phyloP scores from a whole-genome alignment of 73 alveolate genomes.

The Halteria grandinella region DNA sequence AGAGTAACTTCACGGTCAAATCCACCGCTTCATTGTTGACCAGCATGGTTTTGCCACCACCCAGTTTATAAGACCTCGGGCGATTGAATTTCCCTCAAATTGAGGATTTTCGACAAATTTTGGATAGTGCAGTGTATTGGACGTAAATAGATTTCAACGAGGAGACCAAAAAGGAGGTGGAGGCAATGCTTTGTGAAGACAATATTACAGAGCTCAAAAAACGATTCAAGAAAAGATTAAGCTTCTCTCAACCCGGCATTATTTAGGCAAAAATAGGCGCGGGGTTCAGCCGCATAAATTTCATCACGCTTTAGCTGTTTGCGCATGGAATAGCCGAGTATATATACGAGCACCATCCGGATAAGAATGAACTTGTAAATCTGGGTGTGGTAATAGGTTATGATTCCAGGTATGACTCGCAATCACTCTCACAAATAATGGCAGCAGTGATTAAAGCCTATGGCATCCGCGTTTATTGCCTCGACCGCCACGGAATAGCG shows the following conservation, averaged over 20 bases:
- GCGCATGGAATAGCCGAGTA: conserved; percentile 68
- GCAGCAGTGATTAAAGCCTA: conserved; percentile 67
- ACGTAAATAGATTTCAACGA: conserved; percentile 52
- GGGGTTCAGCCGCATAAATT: conserved; percentile 61
- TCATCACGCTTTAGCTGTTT: conserved; percentile 65
- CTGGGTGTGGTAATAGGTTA: conserved; percentile 71
- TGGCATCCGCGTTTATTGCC: conserved; percentile 59
- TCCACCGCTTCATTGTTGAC: conserved; percentile 30
- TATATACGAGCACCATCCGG: conserved; percentile 36
- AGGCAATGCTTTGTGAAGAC: conserved; percentile 25
- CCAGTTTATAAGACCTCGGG: too few relatives aligned
- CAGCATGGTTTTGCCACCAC: not conserved
- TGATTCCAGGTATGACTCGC: conserved; percentile 71
- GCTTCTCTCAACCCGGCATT: conserved; percentile 62
- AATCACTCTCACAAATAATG: conserved; percentile 56
- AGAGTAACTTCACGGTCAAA: conserved; percentile 48
- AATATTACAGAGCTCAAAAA: conserved; percentile 28
- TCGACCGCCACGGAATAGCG: conserved; percentile 48
- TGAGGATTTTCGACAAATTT: not conserved
- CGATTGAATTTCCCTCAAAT: conserved; percentile 35
- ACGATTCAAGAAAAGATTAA: conserved; percentile 36
- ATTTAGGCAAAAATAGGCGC: conserved; percentile 55
- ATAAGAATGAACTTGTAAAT: conserved; percentile 37
- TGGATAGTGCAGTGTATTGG: conserved; percentile 58
- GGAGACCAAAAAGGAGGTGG: conserved; percentile 52